phyloP scores from a whole-genome alignment of 1,284 basidiomycete genomes.

The Pulchroboletus neoregius region DNA sequence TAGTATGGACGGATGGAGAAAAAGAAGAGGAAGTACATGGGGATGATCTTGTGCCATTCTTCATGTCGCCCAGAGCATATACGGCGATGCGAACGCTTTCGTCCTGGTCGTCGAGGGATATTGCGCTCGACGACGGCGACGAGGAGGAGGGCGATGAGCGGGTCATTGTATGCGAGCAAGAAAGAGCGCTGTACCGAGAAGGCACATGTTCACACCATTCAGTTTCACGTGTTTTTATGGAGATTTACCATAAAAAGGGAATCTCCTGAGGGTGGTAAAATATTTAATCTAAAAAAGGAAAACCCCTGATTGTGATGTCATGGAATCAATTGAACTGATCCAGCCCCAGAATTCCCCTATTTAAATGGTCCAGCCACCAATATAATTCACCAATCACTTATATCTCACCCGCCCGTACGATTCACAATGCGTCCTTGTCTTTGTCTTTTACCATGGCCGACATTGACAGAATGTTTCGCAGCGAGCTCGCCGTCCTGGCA shows the following conservation, averaged over 20 bases:
- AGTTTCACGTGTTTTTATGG: conserved; percentile 23
- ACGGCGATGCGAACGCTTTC: conserved; percentile 41
- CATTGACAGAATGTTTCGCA: conserved; percentile 25
- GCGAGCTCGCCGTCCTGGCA: conserved; percentile 19
- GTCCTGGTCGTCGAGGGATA: conserved; percentile 31
- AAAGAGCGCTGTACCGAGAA: not conserved
- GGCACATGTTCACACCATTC: conserved; percentile 5
- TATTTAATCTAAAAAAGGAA: conserved; percentile 11
- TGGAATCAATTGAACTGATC: not conserved
- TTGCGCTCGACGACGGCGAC: conserved; percentile 2
- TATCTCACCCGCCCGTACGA: not conserved
- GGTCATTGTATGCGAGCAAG: not conserved
- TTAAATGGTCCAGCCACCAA: conserved; percentile 14
- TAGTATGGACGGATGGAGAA: not conserved
- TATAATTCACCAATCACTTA: conserved; percentile 15
- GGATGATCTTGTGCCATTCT: conserved; percentile 18
- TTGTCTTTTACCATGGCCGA: conserved; percentile 16
- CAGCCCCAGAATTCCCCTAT: not conserved
- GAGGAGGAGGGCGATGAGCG: conserved; percentile 16
- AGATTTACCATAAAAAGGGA: conserved; percentile 3
- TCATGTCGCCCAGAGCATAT: conserved; percentile 39
- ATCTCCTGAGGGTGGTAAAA: conserved; percentile 6
- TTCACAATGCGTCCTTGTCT: conserved; percentile 14
- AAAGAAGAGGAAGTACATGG: conserved; percentile 8
- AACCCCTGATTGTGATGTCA: conserved; percentile 12